A percentile compares a stretch with the other conserved stretches of the same genome.
Evolutionary conservation across 176 grass and related monocot genomes (phyloP).

Genomic region (Oryza glaberrima): DNA sequence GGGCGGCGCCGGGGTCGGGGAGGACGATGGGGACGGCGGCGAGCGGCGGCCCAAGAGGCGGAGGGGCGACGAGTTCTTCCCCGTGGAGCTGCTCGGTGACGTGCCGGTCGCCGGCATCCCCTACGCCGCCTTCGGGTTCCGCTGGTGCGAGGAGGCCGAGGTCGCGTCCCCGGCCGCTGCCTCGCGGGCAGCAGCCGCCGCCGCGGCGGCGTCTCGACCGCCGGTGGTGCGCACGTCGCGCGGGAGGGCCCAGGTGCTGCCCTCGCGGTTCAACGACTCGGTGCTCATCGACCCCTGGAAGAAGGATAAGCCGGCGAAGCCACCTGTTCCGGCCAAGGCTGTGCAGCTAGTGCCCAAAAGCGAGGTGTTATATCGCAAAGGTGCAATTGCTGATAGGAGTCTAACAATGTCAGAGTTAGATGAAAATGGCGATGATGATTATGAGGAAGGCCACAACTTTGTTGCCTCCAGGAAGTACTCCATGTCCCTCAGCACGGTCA

Average conservation of each 20-base stretch:
- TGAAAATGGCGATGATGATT: constrained; percentile 39
- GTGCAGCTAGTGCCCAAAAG: constrained; percentile 36
- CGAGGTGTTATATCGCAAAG: constrained; percentile 30
- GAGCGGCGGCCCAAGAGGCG: constrained; percentile 60
- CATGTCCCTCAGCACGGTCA: constrained; percentile 55
- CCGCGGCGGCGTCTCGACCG: constrained; percentile 42
- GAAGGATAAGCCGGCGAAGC: constrained; percentile 70
- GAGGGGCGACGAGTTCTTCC: constrained; percentile 69
- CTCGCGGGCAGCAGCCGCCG: constrained; percentile 20
- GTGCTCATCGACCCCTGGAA: constrained; percentile 89
- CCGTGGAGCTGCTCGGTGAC: constrained; percentile 82
- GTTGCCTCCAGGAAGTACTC: constrained; percentile 58
- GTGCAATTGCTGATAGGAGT: constrained; percentile 35
- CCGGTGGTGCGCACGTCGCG: constrained; percentile 82
- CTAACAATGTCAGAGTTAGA: constrained; percentile 48
- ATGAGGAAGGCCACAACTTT: constrained; percentile 61
- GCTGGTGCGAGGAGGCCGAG: constrained; percentile 39
- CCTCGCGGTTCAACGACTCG: constrained; percentile 90
- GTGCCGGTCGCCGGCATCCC: constrained; percentile 64
- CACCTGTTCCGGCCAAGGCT: constrained; percentile 27
- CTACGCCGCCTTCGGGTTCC: constrained; percentile 60
- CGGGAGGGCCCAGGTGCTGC: constrained; percentile 69
- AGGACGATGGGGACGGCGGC: constrained; percentile 40
- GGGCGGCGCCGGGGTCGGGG: constrained; percentile 26
- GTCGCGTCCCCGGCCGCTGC: constrained; percentile 35